Evolutionary conservation across 805 yeast genomes (phyloP), one percentile per base, ranked within the genome.

Genomic region (Saturnispora hagleri): DNA sequence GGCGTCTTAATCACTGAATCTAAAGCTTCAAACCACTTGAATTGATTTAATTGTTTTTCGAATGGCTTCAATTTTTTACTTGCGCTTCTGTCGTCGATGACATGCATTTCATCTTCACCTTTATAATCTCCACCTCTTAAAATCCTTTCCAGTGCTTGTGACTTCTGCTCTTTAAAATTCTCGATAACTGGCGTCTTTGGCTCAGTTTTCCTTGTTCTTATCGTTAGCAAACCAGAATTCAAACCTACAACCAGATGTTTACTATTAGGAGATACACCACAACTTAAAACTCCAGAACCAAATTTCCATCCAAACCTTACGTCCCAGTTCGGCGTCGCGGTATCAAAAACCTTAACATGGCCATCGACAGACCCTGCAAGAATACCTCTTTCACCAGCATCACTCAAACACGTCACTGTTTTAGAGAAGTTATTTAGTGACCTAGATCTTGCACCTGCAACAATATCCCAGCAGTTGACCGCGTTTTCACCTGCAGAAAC

Each of bases 271-370:
- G 97, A 88, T 10, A 88, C 84, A 13, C 90, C 98, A 64, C 96
- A 82, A 60, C 88, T 75, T 59, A 93, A 73, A 0, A 93, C 97
- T 40, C 96, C 95, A 24, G 91, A 89, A 35, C 97, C 96, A 63
- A 86, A 91, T 69, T 90, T 91, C 97, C 98, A 91, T 47, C 97
- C 97, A 65, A 89, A 91, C 65, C 85, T 87, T 55, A 91, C 96
- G 55, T 84, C 86, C 88, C 91, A 90, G 59, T 79, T 77, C 41
- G 78, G 63, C 22, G 84, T 77, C 27, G 77, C 69, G 38, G 87
- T 79, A 67, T 90, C 97, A 65, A 91, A 88, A 44, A 90, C 90
- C 68, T 93, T 93, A 54, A 93, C 96, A 68, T 93, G 99, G 20
- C 99, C 99, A 69, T 93, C 99, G 53, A 93, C 73, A 0, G 97